Evolutionary conservation across 352 stramenopile genomes (phyloP).

Genomic region (Phytophthora rubi): DNA sequence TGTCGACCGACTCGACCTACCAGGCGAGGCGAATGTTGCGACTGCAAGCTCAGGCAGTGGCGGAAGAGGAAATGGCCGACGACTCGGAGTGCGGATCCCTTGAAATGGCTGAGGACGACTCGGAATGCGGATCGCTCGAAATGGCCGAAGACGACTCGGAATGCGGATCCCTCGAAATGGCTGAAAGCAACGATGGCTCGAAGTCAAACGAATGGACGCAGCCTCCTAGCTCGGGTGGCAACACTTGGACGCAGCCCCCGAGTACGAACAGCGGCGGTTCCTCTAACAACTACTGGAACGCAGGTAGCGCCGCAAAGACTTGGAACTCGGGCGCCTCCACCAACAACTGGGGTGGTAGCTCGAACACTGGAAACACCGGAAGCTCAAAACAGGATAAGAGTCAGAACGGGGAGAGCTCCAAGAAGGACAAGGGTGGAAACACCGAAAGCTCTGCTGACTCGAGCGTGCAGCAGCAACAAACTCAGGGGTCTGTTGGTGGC

Average conservation of each 20-base stretch:
- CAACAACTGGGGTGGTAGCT: conserved; percentile 1
- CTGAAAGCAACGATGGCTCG: conserved; percentile 2
- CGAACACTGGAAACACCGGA: conserved; percentile 5
- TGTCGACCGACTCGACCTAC: conserved; percentile 21
- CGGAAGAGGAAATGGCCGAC: conserved; percentile 31
- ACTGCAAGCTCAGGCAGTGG: conserved; percentile 18
- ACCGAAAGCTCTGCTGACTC: background rate
- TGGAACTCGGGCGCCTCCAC: conserved; percentile 7
- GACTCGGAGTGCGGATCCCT: conserved; percentile 36
- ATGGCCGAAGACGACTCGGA: conserved; percentile 27
- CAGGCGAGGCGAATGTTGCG: conserved; percentile 32
- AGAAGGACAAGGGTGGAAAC: background rate
- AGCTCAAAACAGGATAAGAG: background rate
- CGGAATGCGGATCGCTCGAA: conserved; percentile 23
- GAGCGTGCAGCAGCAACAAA: conserved; percentile 3
- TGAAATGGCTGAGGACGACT: conserved; percentile 28
- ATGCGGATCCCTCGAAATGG: conserved; percentile 32
- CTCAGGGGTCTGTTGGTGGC: conserved; percentile 1
- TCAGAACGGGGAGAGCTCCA: background rate
- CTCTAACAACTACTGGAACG: conserved; percentile 8
- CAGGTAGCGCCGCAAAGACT: conserved; percentile 5
- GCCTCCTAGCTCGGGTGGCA: conserved; percentile 3
- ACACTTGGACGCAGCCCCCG: conserved; percentile 11
- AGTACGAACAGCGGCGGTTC: conserved; percentile 7
- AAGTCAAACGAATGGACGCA: background rate